A percentile compares a stretch with the other conserved stretches of the same genome.
These are phyloP conservation scores for Triangularia verruculosa DNA, from an alignment of 2,329 filamentous ascomycete genomes.

Conservation along the genomic window DNA sequence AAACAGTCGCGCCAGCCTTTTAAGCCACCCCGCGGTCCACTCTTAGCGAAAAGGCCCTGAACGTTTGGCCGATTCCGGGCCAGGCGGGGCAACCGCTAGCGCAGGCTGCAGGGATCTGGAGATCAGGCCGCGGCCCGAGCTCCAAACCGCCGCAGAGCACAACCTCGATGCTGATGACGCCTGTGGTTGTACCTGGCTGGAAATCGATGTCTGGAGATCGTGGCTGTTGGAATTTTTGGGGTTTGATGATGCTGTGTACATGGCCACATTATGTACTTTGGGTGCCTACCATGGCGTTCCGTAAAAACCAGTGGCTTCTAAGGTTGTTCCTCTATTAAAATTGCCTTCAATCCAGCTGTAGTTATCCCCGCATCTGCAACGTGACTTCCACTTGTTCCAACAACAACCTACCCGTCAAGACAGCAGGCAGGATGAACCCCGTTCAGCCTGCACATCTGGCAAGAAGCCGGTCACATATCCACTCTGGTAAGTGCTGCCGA, in stretches of 20 bases:
- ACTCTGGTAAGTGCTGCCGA: constrained; percentile 27
- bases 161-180: neutral
- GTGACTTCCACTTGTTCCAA: neutral
- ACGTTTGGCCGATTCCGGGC: constrained; percentile 23
- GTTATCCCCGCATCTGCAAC: neutral
- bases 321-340: neutral
- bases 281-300: neutral
- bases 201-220: neutral
- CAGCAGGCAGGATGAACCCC: constrained; percentile 3
- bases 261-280: neutral
- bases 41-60: constrained; percentile 1
- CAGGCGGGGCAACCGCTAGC: neutral
- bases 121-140: neutral
- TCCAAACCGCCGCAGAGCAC: neutral
- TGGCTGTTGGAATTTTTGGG: neutral
- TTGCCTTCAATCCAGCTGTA: neutral
- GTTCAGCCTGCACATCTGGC: constrained; percentile 40
- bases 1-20: constrained; percentile 15
- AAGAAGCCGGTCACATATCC: constrained; percentile 28
- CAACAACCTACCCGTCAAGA: neutral
- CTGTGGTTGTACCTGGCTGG: neutral
- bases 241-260: neutral
- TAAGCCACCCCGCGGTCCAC: constrained; percentile 5
- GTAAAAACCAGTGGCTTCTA: neutral
- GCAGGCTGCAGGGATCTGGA: neutral